Conservation (phyloP, 352 stramenopile species). For the Phytophthora citrophthora region DNA sequence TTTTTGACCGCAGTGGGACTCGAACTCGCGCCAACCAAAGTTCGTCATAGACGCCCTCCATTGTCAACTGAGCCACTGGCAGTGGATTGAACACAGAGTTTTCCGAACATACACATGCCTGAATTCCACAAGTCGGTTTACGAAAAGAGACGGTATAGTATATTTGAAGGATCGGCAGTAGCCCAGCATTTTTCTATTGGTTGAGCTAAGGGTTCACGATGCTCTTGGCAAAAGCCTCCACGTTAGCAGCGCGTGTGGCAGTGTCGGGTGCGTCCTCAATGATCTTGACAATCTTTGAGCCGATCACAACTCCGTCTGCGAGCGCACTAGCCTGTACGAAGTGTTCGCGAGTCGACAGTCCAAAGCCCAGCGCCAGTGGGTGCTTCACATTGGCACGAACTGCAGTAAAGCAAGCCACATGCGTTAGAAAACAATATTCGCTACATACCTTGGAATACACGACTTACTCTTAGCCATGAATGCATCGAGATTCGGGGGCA, state of each 20-base stretch:
- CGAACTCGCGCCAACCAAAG: slow-evolving; percentile 56
- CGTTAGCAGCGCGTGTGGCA: slow-evolving; percentile 64
- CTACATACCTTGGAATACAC: background rate
- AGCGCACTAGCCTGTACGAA: slow-evolving; percentile 92
- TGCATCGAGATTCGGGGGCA: slow-evolving; percentile 92
- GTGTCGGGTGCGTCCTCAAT: slow-evolving; percentile 76
- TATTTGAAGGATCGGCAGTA: slow-evolving; percentile 15
- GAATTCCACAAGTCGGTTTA: background rate
- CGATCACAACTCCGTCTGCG: slow-evolving; percentile 92
- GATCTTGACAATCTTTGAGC: slow-evolving; percentile 88
- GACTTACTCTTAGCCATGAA: slow-evolving; percentile 93
- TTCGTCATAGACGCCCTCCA: background rate
- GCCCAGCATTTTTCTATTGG: background rate
- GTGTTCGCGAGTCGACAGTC: slow-evolving; percentile 94
- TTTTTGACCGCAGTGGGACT: slow-evolving; percentile 42
- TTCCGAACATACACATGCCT: too few relatives aligned
- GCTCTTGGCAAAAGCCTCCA: slow-evolving; percentile 80
- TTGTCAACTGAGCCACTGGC: slow-evolving; percentile 33
- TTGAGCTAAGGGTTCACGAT: slow-evolving; percentile 57
- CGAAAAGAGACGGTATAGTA: slow-evolving; percentile 8
- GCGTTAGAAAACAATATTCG: background rate
- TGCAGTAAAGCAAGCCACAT: slow-evolving; percentile 28
- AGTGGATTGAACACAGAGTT: background rate
- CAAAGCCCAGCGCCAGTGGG: slow-evolving; percentile 97
- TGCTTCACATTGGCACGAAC: slow-evolving; percentile 85